Percentiles rank a stretch among this genome's conserved stretches.
These are phyloP conservation scores for Tremella yokohamensis DNA, from an alignment of 768 basidiomycete genomes.

Conservation along the genomic window DNA sequence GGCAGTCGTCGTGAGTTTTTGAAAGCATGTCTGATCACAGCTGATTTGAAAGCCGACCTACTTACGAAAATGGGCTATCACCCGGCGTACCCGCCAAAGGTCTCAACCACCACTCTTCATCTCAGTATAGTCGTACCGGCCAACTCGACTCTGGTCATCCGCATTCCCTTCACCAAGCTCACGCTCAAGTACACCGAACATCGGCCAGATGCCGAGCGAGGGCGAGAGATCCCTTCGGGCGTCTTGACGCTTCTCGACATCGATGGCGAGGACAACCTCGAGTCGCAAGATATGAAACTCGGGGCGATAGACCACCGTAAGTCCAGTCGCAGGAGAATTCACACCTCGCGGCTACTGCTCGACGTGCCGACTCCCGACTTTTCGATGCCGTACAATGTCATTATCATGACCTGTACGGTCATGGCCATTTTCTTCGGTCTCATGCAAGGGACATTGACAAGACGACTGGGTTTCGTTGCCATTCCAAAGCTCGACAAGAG, in stretches of 20 bases:
- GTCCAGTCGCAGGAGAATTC: constrained; percentile 56
- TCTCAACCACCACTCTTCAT: constrained; percentile 71
- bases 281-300: background rate
- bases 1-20: constrained; percentile 17
- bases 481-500: constrained; percentile 12
- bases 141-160: constrained; percentile 61
- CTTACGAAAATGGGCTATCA: constrained; percentile 66
- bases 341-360: constrained; percentile 75
- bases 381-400: constrained; percentile 99
- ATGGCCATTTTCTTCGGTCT: constrained; percentile 91
- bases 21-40: background rate
- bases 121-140: constrained; percentile 68
- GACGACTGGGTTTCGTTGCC: constrained; percentile 63
- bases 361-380: constrained; percentile 98
- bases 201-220: constrained; percentile 89
- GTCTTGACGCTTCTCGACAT: constrained; percentile 55
- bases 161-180: constrained; percentile 71
- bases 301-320: constrained; percentile 1
- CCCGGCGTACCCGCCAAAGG: constrained; percentile 63
- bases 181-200: constrained; percentile 94
- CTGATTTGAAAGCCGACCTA: constrained; percentile 58
- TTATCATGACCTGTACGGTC: constrained; percentile 83
- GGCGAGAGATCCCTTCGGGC: constrained; percentile 87
- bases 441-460: constrained; percentile 78
- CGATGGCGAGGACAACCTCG: constrained; percentile 26